Percentiles rank a stretch among this genome's conserved stretches.
These are phyloP conservation scores for Cynanchum wilfordii DNA, from an alignment of 257 asterid genomes.

Conservation along the genomic window DNA sequence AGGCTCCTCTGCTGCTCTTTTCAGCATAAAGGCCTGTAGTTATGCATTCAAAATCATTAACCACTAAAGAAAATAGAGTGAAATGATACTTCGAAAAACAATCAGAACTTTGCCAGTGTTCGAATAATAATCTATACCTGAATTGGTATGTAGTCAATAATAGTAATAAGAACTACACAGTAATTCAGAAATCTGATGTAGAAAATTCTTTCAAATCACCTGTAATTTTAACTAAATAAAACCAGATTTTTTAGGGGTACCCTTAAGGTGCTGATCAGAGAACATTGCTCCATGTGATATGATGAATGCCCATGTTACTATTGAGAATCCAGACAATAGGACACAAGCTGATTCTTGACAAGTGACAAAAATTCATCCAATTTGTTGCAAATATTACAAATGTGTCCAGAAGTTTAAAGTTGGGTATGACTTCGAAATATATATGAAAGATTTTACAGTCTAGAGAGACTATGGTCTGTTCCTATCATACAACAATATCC, in stretches of 20 bases:
- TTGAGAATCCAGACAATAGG: not conserved
- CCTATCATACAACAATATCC: not conserved
- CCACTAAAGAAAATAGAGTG: not conserved
- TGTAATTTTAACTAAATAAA: not conserved
- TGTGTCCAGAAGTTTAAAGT: not conserved
- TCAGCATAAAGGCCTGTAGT: conserved; percentile 86
- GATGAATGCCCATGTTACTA: not conserved
- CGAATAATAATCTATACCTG: not conserved
- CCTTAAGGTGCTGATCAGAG: not conserved
- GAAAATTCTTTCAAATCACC: not conserved
- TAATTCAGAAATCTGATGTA: not conserved
- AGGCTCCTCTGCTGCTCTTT: conserved; percentile 96
- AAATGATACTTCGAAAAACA: not conserved
- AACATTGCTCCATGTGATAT: not conserved
- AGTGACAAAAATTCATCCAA: not conserved
- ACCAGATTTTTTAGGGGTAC: not conserved
- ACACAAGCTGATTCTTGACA: not conserved
- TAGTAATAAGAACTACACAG: not conserved
- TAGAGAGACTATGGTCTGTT: not conserved
- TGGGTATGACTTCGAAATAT: not conserved
- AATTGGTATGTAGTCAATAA: not conserved
- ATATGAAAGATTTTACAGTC: not conserved
- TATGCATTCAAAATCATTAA: not conserved
- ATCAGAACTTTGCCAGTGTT: not conserved
- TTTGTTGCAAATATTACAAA: not conserved